phyloP scores from a whole-genome alignment of 164 flowering plant genomes.

The Piper betle region DNA sequence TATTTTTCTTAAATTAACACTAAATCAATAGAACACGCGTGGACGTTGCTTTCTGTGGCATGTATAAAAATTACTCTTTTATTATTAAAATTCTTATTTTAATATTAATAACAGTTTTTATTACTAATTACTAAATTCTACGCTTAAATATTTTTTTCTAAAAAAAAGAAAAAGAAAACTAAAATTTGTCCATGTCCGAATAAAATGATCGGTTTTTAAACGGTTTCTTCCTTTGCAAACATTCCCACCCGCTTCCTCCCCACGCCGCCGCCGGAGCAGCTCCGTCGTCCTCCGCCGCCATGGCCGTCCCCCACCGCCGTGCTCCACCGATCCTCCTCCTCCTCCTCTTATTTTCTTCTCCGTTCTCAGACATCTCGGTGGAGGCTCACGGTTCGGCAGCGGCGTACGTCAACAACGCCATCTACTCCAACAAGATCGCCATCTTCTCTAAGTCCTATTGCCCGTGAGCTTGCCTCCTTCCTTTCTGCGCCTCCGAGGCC shows the following conservation, averaged over 20 bases:
- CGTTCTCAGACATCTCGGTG: background rate
- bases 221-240: too few relatives aligned
- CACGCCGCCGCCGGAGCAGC: background rate
- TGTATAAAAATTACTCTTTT: too few relatives aligned
- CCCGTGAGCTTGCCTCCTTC: constrained; percentile 38
- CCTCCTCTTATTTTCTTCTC: background rate
- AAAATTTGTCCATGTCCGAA: too few relatives aligned
- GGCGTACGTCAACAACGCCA: constrained; percentile 65
- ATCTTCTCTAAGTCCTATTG: constrained; percentile 96
- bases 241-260: background rate
- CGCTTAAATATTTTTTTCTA: too few relatives aligned
- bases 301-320: background rate
- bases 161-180: too few relatives aligned
- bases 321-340: background rate
- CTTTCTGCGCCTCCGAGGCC: background rate
- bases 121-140: too few relatives aligned
- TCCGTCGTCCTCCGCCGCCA: background rate
- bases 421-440: constrained; percentile 23
- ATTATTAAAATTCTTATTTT: too few relatives aligned
- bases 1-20: too few relatives aligned
- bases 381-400: constrained; percentile 33
- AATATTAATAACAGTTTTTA: too few relatives aligned
- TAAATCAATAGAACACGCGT: too few relatives aligned
- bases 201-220: too few relatives aligned
- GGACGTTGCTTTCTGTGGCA: too few relatives aligned